Conservation (phyloP, 768 basidiomycete species). For the Mycena vitilis region DNA sequence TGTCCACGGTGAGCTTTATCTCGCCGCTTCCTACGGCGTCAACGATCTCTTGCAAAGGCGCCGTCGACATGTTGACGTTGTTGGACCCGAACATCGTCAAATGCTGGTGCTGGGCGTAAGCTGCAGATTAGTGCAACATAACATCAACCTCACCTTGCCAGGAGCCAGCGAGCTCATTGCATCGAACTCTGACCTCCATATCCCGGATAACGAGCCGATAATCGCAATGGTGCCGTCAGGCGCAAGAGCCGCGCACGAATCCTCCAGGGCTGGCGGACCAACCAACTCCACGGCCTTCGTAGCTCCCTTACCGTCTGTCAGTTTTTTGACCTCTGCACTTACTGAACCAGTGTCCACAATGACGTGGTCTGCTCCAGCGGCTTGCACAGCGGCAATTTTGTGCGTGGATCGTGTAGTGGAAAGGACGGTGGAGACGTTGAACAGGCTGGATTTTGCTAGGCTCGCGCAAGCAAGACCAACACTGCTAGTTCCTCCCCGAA, state of each 20-base stretch:
- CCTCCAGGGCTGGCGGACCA: constrained; percentile 36
- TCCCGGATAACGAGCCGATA: constrained; percentile 36
- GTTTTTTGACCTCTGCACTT: constrained; percentile 35
- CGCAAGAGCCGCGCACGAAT: constrained; percentile 34
- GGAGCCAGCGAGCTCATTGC: constrained; percentile 35
- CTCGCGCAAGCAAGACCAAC: constrained; percentile 39
- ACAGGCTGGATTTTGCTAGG: constrained; percentile 39
- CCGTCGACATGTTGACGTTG: constrained; percentile 35
- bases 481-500: constrained; percentile 42
- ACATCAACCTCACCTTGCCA: constrained; percentile 30
- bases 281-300: constrained; percentile 41
- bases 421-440: constrained; percentile 37
- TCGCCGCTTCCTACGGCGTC: constrained; percentile 38
- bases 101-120: constrained; percentile 21
- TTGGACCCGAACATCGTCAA: constrained; percentile 39
- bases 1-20: constrained; percentile 37
- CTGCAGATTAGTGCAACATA: background rate
- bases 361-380: constrained; percentile 38
- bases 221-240: constrained; percentile 36
- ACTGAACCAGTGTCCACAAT: constrained; percentile 37
- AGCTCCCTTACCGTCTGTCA: constrained; percentile 37
- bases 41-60: constrained; percentile 39
- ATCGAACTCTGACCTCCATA: constrained; percentile 42
- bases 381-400: constrained; percentile 31
- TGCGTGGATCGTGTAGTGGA: constrained; percentile 38